These are phyloP conservation scores for Cyclocybe aegerita DNA, from an alignment of 768 basidiomycete genomes.

Conservation along the genomic window DNA sequence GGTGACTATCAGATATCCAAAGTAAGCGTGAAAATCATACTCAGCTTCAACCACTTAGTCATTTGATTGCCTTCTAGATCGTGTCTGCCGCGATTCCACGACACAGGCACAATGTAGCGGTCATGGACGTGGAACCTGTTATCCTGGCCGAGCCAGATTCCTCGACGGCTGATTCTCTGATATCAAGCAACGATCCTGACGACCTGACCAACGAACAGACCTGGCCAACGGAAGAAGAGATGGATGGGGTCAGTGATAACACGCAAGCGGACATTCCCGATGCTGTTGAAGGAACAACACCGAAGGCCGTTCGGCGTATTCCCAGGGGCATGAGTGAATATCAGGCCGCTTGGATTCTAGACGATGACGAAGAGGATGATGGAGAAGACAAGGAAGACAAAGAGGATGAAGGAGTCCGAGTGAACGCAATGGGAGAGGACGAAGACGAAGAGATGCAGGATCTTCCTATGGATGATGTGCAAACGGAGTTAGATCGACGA, in stretches of 20 bases:
- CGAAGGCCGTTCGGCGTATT: slow-evolving; percentile 74
- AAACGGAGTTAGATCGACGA: slow-evolving; percentile 56
- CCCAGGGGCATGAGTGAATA: slow-evolving; percentile 97
- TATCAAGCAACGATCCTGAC: slow-evolving; percentile 86
- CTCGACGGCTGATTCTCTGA: slow-evolving; percentile 77
- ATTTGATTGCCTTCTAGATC: slow-evolving; percentile 50
- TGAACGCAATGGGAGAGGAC: slow-evolving; percentile 35
- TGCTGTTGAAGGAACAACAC: slow-evolving; percentile 71
- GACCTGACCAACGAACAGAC: slow-evolving; percentile 94
- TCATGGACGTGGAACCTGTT: slow-evolving; percentile 70
- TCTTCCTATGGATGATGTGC: slow-evolving; percentile 55
- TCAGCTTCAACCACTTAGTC: not conserved
- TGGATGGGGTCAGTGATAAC: slow-evolving; percentile 44
- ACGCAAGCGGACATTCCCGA: slow-evolving; percentile 52
- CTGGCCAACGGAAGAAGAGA: slow-evolving; percentile 98
- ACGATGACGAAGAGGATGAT: slow-evolving; percentile 70
- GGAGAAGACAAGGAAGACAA: slow-evolving; percentile 44
- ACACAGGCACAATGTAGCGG: slow-evolving; percentile 28
- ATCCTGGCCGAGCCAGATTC: slow-evolving; percentile 64
- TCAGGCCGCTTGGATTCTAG: slow-evolving; percentile 95
- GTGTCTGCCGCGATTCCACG: slow-evolving; percentile 57
- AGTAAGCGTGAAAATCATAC: slow-evolving; percentile 38
- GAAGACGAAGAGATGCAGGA: slow-evolving; percentile 67
- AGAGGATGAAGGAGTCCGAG: slow-evolving; percentile 35
- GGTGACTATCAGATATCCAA: slow-evolving; percentile 88